A percentile compares a stretch with the other conserved stretches of the same genome.
These are phyloP conservation scores for Prunus fruticosa DNA, from an alignment of 306 rosid species.

Conservation along the genomic window DNA sequence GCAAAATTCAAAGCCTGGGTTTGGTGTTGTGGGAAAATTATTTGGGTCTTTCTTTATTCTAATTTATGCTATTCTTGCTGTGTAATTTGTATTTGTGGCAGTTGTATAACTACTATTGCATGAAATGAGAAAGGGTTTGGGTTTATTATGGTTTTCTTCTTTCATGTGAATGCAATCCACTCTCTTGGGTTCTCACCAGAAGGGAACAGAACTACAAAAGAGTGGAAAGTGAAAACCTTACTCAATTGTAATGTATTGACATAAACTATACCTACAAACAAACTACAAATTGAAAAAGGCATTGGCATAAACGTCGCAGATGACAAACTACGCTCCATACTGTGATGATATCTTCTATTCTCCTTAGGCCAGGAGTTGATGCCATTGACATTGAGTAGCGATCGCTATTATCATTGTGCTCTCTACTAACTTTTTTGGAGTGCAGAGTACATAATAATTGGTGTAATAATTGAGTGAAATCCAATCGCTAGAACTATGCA, in stretches of 20 bases:
- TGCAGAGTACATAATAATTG: no score
- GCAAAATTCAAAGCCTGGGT: conserved; percentile 44
- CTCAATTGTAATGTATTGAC: not conserved
- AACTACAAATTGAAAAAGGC: not conserved
- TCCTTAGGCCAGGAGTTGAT: no score
- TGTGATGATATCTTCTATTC: not conserved
- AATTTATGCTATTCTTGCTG: conserved; percentile 43
- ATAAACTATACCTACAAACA: not conserved
- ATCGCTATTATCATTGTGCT: no score
- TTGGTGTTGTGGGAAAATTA: conserved; percentile 40
- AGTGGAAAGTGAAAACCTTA: no score
- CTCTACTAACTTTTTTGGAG: no score
- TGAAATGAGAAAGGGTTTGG: conserved; percentile 43
- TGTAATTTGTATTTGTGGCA: conserved; percentile 50
- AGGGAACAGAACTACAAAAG: no score
- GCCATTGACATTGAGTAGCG: no score
- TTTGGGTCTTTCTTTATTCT: conserved; percentile 8
- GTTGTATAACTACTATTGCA: conserved; percentile 39
- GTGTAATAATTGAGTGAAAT: no score
- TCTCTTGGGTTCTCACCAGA: not conserved
- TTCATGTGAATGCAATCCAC: conserved; percentile 9
- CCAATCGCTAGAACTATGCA: no score
- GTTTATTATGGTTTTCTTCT: conserved; percentile 35
- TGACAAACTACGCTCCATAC: not conserved
- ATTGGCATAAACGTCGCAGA: not conserved